Base-by-base conservation (phyloP, 2,329 filamentous ascomycete species). In the Cladophialophora psammophila region DNA sequence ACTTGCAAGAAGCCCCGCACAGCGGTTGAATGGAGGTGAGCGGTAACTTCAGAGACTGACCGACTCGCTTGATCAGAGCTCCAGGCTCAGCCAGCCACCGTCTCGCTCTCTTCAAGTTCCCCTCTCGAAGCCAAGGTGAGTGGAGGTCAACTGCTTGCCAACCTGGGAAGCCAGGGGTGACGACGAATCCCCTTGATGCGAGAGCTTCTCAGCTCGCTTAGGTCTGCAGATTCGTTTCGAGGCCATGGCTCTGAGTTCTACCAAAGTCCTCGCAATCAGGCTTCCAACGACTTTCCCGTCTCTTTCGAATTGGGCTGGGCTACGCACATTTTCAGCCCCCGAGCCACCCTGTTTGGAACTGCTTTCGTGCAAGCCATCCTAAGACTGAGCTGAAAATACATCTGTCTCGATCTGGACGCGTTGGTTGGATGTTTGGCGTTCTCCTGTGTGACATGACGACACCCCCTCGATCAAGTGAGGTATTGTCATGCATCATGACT, bases 131-230 rank as follows among this genome's bases (percentile, higher is more conserved):
- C 15, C 20, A 26, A 26, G 10, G 7, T 15, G 20, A 26, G 18
- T 50, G 45, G 40, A 26, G 20, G 20, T 10, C 5, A 31, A 31
- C 26, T 50, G 45, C 8, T 50, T 26, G 26, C 45, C 45, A 50
- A 4, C 26, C 18, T 50, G 20, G 20, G 45, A 50, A 50, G 9
- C 18, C 10, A 13, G 18, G 45, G 45, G 45, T 50, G 26, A 13
- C 13, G 45, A 50, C 18, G 18, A 31, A 31, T 12, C 8, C 13
- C 45, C 13, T 26, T 20, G 45, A 50, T 50, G 20, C 20, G 4
- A 50, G 45, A 50, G 45, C 45, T 50, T 50, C 10, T 50, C 45
- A 50, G 45, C 45, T 26, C 45, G 45, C 45, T 20, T 13, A 5
- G 2, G 13, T 13, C n/a, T 50, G 45, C 45, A 50, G 20, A 8